A percentile compares a stretch with the other conserved stretches of the same genome.
phyloP scores from a whole-genome alignment of 139 green algal species.

The Yamagishiella unicocca region DNA sequence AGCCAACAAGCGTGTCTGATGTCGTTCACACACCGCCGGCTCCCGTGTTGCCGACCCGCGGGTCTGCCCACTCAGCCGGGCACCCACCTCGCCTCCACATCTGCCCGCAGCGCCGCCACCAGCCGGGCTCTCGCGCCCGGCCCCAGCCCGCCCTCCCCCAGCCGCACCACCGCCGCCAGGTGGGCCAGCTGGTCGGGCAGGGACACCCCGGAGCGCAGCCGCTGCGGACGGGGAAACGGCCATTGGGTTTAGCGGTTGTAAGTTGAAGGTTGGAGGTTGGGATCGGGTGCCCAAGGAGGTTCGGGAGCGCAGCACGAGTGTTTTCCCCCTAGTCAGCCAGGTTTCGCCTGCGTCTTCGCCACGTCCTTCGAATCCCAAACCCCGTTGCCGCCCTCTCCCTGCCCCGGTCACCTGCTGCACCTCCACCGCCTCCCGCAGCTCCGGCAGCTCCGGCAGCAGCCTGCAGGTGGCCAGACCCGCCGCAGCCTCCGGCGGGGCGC shows the following conservation, averaged over 20 bases:
- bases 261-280: background rate
- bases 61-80: too few relatives aligned
- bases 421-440: conserved; percentile 2
- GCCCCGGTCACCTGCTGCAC: conserved; percentile 42
- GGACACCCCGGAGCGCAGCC: background rate
- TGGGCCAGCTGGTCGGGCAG: background rate
- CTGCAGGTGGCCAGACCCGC: background rate
- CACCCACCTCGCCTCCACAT: conserved; percentile 25
- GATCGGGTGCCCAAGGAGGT: too few relatives aligned
- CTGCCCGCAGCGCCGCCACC: conserved; percentile 13
- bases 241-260: background rate
- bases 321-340: too few relatives aligned
- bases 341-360: too few relatives aligned
- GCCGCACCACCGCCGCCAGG: conserved; percentile 2
- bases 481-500: background rate
- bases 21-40: too few relatives aligned
- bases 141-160: background rate
- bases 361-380: too few relatives aligned
- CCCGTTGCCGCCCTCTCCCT: too few relatives aligned
- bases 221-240: background rate
- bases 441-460: conserved; percentile 39
- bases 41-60: too few relatives aligned
- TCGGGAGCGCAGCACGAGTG: too few relatives aligned
- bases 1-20: too few relatives aligned
- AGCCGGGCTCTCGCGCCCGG: conserved; percentile 2